Evolutionary conservation across 495 filamentous ascomycete genomes (phyloP).

Genomic region (Lepidopterella palustris): DNA sequence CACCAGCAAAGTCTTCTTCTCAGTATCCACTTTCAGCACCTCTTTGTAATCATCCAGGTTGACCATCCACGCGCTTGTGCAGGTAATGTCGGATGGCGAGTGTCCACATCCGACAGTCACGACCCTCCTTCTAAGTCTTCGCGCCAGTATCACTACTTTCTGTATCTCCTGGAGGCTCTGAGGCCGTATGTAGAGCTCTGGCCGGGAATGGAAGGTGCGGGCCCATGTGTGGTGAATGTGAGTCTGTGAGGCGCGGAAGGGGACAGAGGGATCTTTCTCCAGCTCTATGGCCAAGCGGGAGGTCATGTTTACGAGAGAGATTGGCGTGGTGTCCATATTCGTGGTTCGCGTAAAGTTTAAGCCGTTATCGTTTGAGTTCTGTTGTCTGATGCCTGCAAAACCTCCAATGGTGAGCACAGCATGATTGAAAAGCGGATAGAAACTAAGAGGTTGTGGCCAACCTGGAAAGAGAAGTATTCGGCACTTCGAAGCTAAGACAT

Average conservation of each 20-base stretch:
- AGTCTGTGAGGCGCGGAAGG: slow-evolving; percentile 65
- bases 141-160: slow-evolving; percentile 74
- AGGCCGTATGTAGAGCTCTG: slow-evolving; percentile 85
- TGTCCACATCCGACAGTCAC: slow-evolving; percentile 79
- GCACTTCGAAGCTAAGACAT: neutral
- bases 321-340: slow-evolving; percentile 7
- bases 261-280: slow-evolving; percentile 50
- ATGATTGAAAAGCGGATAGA: too few relatives aligned
- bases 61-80: slow-evolving; percentile 89
- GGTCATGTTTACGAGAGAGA: slow-evolving; percentile 39
- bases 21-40: slow-evolving; percentile 59
- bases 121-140: slow-evolving; percentile 69
- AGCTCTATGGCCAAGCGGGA: slow-evolving; percentile 47
- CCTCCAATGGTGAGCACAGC: too few relatives aligned
- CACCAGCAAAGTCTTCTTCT: slow-evolving; percentile 61
- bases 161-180: slow-evolving; percentile 71
- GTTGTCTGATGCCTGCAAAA: neutral
- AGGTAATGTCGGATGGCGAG: slow-evolving; percentile 87
- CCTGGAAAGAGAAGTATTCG: neutral
- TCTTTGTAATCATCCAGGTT: slow-evolving; percentile 80
- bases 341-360: neutral
- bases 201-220: slow-evolving; percentile 76
- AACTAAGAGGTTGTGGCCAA: too few relatives aligned
- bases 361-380: neutral
- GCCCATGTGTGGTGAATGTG: slow-evolving; percentile 96